Base-by-base conservation (phyloP, 129 eudicot species). In the Flaveria trinervia region DNA sequence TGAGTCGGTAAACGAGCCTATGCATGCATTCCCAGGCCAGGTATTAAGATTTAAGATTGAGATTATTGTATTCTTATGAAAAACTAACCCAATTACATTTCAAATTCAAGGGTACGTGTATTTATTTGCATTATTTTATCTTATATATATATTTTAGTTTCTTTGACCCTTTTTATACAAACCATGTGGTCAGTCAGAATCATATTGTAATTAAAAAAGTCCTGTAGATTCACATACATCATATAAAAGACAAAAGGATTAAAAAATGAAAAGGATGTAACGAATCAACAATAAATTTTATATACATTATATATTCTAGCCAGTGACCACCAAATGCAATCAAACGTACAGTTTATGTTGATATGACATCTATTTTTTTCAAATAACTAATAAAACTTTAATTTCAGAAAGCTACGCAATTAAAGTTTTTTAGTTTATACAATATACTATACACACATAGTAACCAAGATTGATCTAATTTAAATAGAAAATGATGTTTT, bases 181-280 rank as follows among this genome's bases (percentile, higher is more conserved):
- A 61, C 68, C 68, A 61, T 41, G 44, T 26, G 18, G 68, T 13
- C 43, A 61, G 39, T 61, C 68, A 26, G 18, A 12, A 61, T 26
- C 68, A 61, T 61, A 15, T 61, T 61, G 43, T 61, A 30, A 26
- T 25, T 26, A 28, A 26, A 61, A 26, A 26, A 15, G 18, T 61
- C 68, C 68, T 61, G 26, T 7, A 61, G 68, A 61, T 61, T 61
- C 68, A 26, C 44, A 61, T 61, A 61, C 68, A 61, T 61, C 68
- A 61, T 25, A 26, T 17, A 61, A 61, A 61, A 13, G 43, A 61
- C 68, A 26, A 28, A 61, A 26, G 2, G 43, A 26, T 61, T 14
- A 61, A 61, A 61, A 28, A 61, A 25, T 61, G 68, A 23, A 61
- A 61, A 28, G 68, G 68, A 26, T 61, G 68, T 28, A 61, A 61